Base-by-base conservation (phyloP, 352 stramenopile genomes). In the Blastocystis sp. region DNA sequence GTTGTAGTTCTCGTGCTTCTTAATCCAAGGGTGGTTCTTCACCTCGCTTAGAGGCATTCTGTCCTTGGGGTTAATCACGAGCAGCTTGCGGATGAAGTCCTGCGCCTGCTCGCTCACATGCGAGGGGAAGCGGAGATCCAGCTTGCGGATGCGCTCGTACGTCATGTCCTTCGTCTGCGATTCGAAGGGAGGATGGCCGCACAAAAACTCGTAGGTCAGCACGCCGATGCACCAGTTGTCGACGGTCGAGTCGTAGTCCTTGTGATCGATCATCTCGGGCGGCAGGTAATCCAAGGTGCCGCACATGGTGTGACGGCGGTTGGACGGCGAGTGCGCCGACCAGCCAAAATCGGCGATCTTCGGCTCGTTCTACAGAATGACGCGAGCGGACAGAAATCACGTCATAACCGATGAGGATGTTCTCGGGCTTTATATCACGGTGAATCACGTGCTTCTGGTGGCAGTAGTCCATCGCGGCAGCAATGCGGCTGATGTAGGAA, bases 291-390 rank as follows among this genome's bases (percentile, higher is more conserved):
- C 97, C 0, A 99, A 91, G 4, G 97, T 99, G 7, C 96, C 97
- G 90, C 97, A 99, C 19, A 99, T 91, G n/a, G 97, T 99, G 61
- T 94, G 98, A 23, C 97, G 92, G 62, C 96, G 90, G 11, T 93
- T 97, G 3, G 94, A 97, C 62, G 96, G 96, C n/a, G 96, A 95
- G 90, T 99, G 97, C 62, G 99, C 96, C 0, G 95, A 98, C 96
- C 96, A 99, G 28, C 97, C 97, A 91, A 99, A 99, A 89, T 99
- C 97, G 28, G 96, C 96, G 89, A 99, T 97, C 92, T 99, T 99
- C 82, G 99, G 94, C 88, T 98, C 94, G 21, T 94, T 93, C 40
- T 88, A 76, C 3, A 11, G 9, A 40, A 56, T 21, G 59, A 3
- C 1, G 41, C 89, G 34, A 52, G 7, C 45, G 23, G 40, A n/a